These are phyloP conservation scores for Salix purpurea DNA, from an alignment of 345 rosid genomes.

Conservation along the genomic window DNA sequence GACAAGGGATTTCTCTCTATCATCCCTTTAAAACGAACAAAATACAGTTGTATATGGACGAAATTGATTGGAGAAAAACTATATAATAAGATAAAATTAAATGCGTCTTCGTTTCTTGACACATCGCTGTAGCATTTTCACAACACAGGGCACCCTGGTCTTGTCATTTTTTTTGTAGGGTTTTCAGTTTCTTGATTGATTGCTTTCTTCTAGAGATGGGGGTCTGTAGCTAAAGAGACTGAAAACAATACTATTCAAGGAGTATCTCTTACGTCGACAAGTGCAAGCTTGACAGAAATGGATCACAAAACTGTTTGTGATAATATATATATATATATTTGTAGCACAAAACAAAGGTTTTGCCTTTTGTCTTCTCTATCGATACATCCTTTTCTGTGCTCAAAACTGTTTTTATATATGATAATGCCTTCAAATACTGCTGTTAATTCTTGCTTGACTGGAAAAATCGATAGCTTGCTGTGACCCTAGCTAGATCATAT, in stretches of 20 bases:
- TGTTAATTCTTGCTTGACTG: too few species aligned
- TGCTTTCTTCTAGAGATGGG: background rate
- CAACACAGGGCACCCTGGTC: background rate
- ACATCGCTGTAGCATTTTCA: background rate
- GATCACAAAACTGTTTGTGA: too few species aligned
- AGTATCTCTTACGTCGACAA: background rate
- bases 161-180: constrained; percentile 6
- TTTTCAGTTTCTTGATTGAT: background rate
- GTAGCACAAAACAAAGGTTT: background rate
- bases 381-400: background rate
- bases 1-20: background rate
- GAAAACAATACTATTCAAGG: background rate
- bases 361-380: background rate
- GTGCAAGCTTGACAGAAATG: background rate
- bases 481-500: too few species aligned
- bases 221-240: background rate
- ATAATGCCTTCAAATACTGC: background rate
- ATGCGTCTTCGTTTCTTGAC: constrained; percentile 10
- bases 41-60: background rate
- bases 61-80: background rate
- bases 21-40: background rate
- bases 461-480: too few species aligned
- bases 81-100: background rate
- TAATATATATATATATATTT: background rate
- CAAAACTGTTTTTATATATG: background rate